Percentiles rank a stretch among this genome's conserved stretches.
Evolutionary conservation across 345 rosid species (phyloP).

Genomic region (Eucalyptus cloeziana): DNA sequence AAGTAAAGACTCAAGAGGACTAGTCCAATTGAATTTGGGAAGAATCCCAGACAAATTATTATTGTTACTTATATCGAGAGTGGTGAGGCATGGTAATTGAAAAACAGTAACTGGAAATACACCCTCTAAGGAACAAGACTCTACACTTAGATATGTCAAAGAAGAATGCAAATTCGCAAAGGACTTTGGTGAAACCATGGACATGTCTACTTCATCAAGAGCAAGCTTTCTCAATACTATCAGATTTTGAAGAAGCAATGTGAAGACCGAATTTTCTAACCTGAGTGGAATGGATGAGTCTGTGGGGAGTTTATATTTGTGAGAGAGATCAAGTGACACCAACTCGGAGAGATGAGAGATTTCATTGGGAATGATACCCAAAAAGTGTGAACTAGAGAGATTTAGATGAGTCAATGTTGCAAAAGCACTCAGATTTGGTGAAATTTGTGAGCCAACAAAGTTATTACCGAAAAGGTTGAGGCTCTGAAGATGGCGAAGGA

Average conservation of each 20-base stretch:
- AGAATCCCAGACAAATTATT: fast-evolving
- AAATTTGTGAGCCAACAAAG: neutral
- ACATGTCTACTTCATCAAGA: fast-evolving
- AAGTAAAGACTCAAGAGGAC: neutral
- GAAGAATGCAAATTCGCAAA: neutral
- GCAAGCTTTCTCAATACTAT: neutral
- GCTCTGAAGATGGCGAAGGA: neutral
- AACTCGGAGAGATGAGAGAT: neutral
- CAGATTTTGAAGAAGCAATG: neutral
- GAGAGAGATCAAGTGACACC: neutral
- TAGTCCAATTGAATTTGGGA: neutral
- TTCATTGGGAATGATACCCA: fast-evolving
- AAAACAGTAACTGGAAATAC: neutral
- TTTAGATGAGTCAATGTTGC: neutral
- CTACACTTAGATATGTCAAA: neutral
- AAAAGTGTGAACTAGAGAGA: fast-evolving
- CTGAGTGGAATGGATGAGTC: neutral
- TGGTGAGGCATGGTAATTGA: neutral
- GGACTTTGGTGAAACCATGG: neutral
- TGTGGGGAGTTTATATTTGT: too few relatives aligned
- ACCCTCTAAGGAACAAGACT: fast-evolving
- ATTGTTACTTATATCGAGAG: fast-evolving
- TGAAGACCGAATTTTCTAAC: neutral
- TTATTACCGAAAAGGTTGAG: neutral
- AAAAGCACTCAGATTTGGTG: fast-evolving